These are phyloP conservation scores for Hericium erinaceus DNA, from an alignment of 768 basidiomycete genomes.

Conservation along the genomic window DNA sequence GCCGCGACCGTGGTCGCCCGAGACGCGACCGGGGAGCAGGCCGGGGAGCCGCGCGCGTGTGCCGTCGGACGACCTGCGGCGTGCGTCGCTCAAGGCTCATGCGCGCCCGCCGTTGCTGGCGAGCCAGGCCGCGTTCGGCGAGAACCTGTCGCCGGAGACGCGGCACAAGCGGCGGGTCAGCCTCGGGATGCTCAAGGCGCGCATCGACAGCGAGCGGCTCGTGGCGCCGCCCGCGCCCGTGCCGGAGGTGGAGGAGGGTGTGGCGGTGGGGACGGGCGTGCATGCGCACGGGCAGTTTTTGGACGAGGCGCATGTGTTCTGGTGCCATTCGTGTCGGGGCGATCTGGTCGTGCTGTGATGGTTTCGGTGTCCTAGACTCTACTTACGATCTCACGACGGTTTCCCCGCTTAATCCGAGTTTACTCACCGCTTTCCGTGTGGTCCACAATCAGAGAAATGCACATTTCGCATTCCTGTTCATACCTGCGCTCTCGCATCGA, in stretches of 20 bases:
- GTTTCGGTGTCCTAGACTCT: not conserved
- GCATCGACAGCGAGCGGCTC: constrained; percentile 72
- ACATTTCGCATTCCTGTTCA: no score
- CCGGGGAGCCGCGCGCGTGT: constrained; percentile 21
- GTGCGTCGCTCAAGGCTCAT: constrained; percentile 26
- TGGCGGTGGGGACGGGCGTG: not conserved
- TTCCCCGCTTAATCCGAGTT: no score
- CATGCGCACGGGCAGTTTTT: constrained; percentile 59
- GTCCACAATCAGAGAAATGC: no score
- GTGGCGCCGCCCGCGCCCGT: constrained; percentile 29
- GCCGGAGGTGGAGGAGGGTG: constrained; percentile 17
- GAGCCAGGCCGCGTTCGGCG: constrained; percentile 32
- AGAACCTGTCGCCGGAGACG: constrained; percentile 60
- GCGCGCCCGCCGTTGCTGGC: constrained; percentile 25
- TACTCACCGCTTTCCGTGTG: no score
- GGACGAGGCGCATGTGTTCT: constrained; percentile 85
- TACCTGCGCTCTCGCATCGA: no score
- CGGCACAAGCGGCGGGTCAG: constrained; percentile 77
- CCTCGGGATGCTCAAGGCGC: constrained; percentile 82
- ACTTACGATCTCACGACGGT: no score
- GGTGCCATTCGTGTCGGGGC: constrained; percentile 77
- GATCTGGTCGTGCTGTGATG: constrained; percentile 70
- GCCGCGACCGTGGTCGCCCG: constrained; percentile 35
- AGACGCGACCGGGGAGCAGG: constrained; percentile 38
- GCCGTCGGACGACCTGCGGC: constrained; percentile 27